Conservation (phyloP, 495 filamentous ascomycete species). For the Penicillium roqueforti region DNA sequence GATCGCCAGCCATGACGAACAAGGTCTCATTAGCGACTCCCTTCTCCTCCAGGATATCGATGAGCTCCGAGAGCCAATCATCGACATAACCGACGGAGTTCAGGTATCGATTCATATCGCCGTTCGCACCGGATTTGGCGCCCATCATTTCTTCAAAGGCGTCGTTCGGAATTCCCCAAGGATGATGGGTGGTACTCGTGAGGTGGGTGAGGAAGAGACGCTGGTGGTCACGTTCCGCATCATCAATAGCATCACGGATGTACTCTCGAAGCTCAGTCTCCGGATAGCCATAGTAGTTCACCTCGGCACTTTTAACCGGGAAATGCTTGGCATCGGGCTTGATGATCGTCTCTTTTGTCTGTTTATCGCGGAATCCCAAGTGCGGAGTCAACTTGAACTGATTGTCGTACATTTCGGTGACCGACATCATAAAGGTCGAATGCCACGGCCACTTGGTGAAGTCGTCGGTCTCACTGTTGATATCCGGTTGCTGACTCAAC, state of each 20-base stretch:
- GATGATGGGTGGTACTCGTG: constrained; percentile 49
- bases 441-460: constrained; percentile 39
- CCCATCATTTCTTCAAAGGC: constrained; percentile 26
- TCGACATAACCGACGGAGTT: constrained; percentile 43
- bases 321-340: constrained; percentile 35
- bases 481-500: constrained; percentile 32
- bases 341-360: constrained; percentile 41
- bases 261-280: constrained; percentile 45
- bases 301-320: constrained; percentile 32
- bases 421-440: constrained; percentile 47
- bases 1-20: constrained; percentile 43
- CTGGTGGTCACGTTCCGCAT: constrained; percentile 38
- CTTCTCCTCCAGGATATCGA: constrained; percentile 39
- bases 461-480: constrained; percentile 25
- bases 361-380: constrained; percentile 39
- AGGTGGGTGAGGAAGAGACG: constrained; percentile 48
- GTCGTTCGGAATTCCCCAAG: constrained; percentile 36
- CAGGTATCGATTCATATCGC: constrained; percentile 36
- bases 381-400: constrained; percentile 37
- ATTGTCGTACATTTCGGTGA: constrained; percentile 46
- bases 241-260: constrained; percentile 43
- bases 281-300: constrained; percentile 50
- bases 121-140: constrained; percentile 19
- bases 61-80: constrained; percentile 33
- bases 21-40: constrained; percentile 42